Evolutionary conservation across 2,329 filamentous ascomycete genomes (phyloP).

Genomic region (Neofusicoccum sp.): DNA sequence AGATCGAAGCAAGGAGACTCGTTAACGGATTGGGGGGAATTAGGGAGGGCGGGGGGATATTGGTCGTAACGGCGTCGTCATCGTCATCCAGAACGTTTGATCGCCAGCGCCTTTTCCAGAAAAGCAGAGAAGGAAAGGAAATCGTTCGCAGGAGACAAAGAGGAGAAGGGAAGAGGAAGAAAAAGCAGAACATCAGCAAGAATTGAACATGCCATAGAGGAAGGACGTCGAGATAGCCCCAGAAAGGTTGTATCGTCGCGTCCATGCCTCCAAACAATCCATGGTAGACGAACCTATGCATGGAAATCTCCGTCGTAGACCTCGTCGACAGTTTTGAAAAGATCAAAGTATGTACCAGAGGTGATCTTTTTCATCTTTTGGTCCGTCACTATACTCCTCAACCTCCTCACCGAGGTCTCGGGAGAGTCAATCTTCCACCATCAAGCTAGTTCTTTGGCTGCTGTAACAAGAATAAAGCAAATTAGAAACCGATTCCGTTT

Average conservation of each 20-base stretch:
- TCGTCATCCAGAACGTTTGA: background rate
- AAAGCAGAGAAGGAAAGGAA: background rate
- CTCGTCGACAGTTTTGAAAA: background rate
- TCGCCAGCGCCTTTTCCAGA: background rate
- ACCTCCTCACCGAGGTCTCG: constrained; percentile 13
- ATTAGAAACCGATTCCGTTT: constrained; percentile 6
- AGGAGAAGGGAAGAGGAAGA: background rate
- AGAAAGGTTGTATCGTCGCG: background rate
- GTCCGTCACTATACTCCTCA: background rate
- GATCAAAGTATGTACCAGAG: constrained; percentile 12
- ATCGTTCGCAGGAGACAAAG: background rate
- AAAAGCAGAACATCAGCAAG: background rate
- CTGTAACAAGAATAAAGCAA: constrained; percentile 6
- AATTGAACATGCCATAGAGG: background rate
- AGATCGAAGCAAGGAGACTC: constrained; percentile 4
- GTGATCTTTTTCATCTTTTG: constrained; percentile 8
- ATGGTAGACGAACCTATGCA: too few relatives aligned
- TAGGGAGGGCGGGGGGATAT: background rate
- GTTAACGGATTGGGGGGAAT: background rate
- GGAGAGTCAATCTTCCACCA: constrained; percentile 11
- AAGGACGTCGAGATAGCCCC: background rate
- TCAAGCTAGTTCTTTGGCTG: background rate
- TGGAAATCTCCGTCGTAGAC: background rate
- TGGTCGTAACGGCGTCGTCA: constrained; percentile 2
- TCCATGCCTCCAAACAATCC: background rate